Percentiles rank a stretch among this genome's conserved stretches.
Evolutionary conservation across 805 yeast genomes (phyloP).

Genomic region (Barnettozyma sp.): DNA sequence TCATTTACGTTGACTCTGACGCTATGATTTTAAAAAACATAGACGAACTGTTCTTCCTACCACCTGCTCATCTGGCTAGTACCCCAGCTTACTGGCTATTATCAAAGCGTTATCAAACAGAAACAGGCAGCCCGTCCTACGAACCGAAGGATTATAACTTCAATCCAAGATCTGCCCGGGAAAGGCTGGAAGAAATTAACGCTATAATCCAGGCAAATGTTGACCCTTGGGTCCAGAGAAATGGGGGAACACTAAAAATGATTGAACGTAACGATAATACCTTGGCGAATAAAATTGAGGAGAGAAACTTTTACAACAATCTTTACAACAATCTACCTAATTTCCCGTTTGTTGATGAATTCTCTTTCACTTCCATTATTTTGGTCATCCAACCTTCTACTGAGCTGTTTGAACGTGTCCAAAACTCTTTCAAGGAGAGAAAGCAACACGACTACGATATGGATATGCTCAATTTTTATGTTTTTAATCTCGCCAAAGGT

Average conservation of each 20-base stretch:
- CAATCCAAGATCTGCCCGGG: not conserved
- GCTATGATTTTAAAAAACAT: slow-evolving; percentile 37
- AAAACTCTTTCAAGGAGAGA: slow-evolving; percentile 24
- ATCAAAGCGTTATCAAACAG: slow-evolving; percentile 21
- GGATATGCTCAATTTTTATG: slow-evolving; percentile 44
- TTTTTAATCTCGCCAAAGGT: slow-evolving; percentile 23
- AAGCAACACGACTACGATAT: slow-evolving; percentile 40
- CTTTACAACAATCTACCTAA: slow-evolving; percentile 36
- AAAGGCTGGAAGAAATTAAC: slow-evolving; percentile 4
- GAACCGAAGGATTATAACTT: slow-evolving; percentile 1
- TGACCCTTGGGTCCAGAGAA: slow-evolving; percentile 4
- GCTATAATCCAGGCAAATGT: slow-evolving; percentile 2
- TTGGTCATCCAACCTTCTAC: slow-evolving; percentile 51
- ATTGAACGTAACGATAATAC: not conserved
- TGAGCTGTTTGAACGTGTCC: slow-evolving; percentile 17
- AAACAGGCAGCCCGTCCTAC: slow-evolving; percentile 4
- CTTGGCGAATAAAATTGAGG: not conserved
- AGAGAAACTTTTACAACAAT: slow-evolving; percentile 17
- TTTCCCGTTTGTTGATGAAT: slow-evolving; percentile 24
- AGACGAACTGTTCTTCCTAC: slow-evolving; percentile 47
- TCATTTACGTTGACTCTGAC: slow-evolving; percentile 56
- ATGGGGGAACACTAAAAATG: not conserved
- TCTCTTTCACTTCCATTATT: slow-evolving; percentile 36
- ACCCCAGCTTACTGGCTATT: slow-evolving; percentile 39
- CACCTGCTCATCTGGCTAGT: slow-evolving; percentile 39